Evolutionary conservation across 192 early-diverging fungal species (phyloP).

Genomic region (Linnemannia hyalina): DNA sequence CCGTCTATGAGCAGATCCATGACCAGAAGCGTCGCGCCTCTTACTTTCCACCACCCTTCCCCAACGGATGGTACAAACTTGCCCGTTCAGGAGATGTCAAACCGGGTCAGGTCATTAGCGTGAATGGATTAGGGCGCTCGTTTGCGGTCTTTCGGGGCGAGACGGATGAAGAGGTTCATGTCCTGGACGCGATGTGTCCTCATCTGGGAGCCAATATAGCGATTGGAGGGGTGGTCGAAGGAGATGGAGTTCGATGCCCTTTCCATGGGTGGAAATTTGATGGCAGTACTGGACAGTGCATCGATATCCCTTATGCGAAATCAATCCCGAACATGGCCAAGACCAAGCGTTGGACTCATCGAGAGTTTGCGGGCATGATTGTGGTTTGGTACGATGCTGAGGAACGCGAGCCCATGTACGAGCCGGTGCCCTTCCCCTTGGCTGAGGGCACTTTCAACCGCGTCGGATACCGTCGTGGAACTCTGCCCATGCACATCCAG

Average conservation of each 20-base stretch:
- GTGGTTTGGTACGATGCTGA: constrained; percentile 50
- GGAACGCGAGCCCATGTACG: constrained; percentile 50
- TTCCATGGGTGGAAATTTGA: constrained; percentile 57
- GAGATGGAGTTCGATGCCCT: constrained; percentile 41
- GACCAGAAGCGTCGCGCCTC: constrained; percentile 47
- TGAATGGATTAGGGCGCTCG: constrained; percentile 41
- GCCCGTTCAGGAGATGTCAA: constrained; percentile 42
- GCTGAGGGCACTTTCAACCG: constrained; percentile 35
- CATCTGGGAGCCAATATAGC: constrained; percentile 53
- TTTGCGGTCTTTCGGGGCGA: constrained; percentile 48
- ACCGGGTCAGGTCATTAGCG: constrained; percentile 50
- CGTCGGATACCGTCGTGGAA: constrained; percentile 46
- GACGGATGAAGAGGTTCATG: constrained; percentile 38
- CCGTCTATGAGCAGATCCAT: constrained; percentile 46
- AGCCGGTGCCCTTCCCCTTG: constrained; percentile 48
- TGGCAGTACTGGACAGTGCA: constrained; percentile 37
- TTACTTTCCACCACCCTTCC: constrained; percentile 47
- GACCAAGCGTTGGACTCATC: constrained; percentile 48
- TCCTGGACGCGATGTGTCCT: constrained; percentile 51
- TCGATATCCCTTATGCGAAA: constrained; percentile 53
- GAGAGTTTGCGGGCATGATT: constrained; percentile 45
- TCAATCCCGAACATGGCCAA: constrained; percentile 36
- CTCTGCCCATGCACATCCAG: constrained; percentile 54
- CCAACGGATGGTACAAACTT: constrained; percentile 53
- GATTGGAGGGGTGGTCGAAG: constrained; percentile 46